Evolutionary conservation across 2,329 filamentous ascomycete genomes (phyloP).

Genomic region (Nothomitra cinnamomea): DNA sequence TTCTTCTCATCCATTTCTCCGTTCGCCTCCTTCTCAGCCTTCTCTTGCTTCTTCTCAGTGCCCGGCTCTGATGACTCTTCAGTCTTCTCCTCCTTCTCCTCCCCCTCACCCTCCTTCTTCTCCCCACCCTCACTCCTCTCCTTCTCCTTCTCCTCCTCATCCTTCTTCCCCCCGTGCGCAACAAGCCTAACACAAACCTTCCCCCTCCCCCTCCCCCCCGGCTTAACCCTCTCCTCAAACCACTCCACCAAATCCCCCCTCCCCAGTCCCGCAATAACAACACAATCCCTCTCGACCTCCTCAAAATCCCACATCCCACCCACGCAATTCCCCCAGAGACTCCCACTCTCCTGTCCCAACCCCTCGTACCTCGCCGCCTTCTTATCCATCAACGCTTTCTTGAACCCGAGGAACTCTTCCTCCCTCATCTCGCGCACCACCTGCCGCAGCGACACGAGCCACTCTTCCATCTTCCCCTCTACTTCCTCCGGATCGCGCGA

Average conservation of each 20-base stretch:
- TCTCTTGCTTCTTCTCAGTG: neutral
- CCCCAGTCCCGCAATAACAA: conserved; percentile 26
- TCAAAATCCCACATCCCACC: conserved; percentile 30
- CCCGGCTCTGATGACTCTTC: too few species aligned
- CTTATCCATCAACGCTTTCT: conserved; percentile 74
- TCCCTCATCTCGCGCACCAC: conserved; percentile 61
- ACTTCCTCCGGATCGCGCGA: conserved; percentile 72
- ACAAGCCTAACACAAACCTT: too few species aligned
- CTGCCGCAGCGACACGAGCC: conserved; percentile 50
- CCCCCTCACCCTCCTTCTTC: too few species aligned
- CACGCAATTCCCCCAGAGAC: conserved; percentile 70
- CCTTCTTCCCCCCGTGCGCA: too few species aligned
- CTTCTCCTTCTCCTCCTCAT: too few species aligned
- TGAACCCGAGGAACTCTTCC: conserved; percentile 75
- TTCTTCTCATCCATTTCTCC: neutral
- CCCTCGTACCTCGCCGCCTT: conserved; percentile 90
- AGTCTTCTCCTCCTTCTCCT: too few species aligned
- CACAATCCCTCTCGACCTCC: conserved; percentile 26
- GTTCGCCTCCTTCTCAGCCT: neutral
- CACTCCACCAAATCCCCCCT: conserved; percentile 27
- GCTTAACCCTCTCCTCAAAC: conserved; percentile 31
- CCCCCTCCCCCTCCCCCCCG: conserved; percentile 17
- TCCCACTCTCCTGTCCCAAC: conserved; percentile 61
- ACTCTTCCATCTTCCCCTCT: conserved; percentile 72
- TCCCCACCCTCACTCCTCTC: too few species aligned